A percentile compares a stretch with the other conserved stretches of the same genome.
These are phyloP conservation scores for Canariomyces notabilis DNA, from an alignment of 2,329 filamentous ascomycete genomes.

Conservation along the genomic window DNA sequence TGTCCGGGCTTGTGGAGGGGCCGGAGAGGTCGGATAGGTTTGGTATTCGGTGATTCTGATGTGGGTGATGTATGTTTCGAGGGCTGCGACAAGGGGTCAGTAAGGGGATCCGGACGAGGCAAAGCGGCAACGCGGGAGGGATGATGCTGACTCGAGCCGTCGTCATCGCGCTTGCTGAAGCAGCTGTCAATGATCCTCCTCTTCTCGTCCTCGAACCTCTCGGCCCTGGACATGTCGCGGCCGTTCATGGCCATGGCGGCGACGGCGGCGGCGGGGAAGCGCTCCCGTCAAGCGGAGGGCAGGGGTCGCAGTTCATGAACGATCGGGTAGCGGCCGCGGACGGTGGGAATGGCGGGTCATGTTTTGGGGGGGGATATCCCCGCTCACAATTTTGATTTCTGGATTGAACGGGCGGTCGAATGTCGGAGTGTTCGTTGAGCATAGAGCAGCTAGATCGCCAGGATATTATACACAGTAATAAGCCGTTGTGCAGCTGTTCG, in stretches of 20 bases:
- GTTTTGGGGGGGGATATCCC: neutral
- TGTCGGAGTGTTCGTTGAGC: too few relatives aligned
- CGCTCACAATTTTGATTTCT: neutral
- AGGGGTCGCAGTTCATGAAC: conserved; percentile 26
- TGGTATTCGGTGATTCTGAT: conserved; percentile 87
- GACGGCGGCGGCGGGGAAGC: conserved; percentile 10
- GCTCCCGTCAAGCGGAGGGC: conserved; percentile 19
- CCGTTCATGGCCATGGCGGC: conserved; percentile 30
- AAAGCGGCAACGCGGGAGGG: neutral
- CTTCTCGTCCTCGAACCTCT: conserved; percentile 96
- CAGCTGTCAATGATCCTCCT: conserved; percentile 89
- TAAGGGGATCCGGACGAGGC: conserved; percentile 5
- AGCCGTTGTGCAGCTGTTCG: neutral
- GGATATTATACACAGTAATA: too few relatives aligned
- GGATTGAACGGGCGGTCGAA: neutral
- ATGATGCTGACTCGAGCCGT: conserved; percentile 67
- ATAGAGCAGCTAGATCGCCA: too few relatives aligned
- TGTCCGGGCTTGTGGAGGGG: conserved; percentile 69
- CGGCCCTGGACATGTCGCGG: conserved; percentile 51
- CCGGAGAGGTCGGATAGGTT: conserved; percentile 73
- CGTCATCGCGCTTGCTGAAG: conserved; percentile 82
- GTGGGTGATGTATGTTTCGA: conserved; percentile 97
- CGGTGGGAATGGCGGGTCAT: conserved; percentile 12
- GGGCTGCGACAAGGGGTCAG: conserved; percentile 43
- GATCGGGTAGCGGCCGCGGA: conserved; percentile 24